These are phyloP conservation scores for Spathaspora gorwiae DNA, from an alignment of 805 yeast genomes.

Conservation along the genomic window DNA sequence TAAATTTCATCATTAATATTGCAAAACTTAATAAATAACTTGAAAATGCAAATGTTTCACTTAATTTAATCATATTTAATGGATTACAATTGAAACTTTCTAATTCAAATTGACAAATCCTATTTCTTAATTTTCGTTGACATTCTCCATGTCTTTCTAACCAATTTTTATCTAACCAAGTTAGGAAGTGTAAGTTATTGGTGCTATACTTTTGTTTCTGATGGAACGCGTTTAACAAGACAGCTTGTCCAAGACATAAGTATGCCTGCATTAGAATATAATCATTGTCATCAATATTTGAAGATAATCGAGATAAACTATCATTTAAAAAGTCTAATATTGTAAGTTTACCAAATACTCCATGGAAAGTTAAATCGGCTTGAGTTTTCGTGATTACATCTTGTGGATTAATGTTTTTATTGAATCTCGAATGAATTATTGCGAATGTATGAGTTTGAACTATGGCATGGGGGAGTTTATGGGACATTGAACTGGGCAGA, in stretches of 20 bases:
- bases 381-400: background rate
- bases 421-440: constrained; percentile 2
- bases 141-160: constrained; percentile 12
- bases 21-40: constrained; percentile 5
- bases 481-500: background rate
- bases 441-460: constrained; percentile 4
- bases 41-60: constrained; percentile 3
- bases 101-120: background rate
- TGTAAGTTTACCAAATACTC: constrained; percentile 5
- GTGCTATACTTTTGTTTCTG: constrained; percentile 1
- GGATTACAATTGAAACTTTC: background rate
- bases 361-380: constrained; percentile 5
- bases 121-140: constrained; percentile 6
- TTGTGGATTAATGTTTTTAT: background rate
- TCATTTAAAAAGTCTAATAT: constrained; percentile 9
- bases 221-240: constrained; percentile 11
- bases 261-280: constrained; percentile 2
- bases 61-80: background rate
- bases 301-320: background rate
- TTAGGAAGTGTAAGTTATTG: background rate
- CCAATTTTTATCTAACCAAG: constrained; percentile 8
- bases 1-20: constrained; percentile 8
- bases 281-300: background rate
- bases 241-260: constrained; percentile 14
- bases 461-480: constrained; percentile 7